Evolutionary conservation across 805 yeast species (phyloP), one percentile per base, ranked within the genome.

Genomic region (Aciculoconidium aculeatum): DNA sequence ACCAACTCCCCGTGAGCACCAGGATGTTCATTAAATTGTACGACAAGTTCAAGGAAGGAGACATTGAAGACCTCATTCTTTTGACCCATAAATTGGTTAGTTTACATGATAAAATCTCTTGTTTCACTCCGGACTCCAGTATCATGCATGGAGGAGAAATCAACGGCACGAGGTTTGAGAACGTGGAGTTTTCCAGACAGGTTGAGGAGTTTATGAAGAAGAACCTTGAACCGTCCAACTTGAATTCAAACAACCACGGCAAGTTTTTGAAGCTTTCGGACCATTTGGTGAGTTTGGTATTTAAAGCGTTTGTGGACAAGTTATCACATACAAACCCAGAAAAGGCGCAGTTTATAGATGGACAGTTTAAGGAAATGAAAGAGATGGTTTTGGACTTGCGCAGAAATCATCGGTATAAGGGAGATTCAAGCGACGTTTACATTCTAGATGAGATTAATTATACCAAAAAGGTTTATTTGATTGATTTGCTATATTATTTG

Each of bases 1-100:
- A 40, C 25, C 36, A 37, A n/a, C 28, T 60, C 7, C 66, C 66
- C 1, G 31, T 53, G 7, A 51, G 62, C n/a, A 53, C 58, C 7
- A 45, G 52, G 17, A 39, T 47, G n/a, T 59, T 52, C 32, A 40
- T 39, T 15, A 27, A 25, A 8, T 27, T 58, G 4, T 49, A 51
- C 29, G 29, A 28, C n/a, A 30, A 36, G 21, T 44, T 52, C n/a
- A 19, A 21, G 16, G 17, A 17, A 9, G 25, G 34, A 30, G 11
- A 4, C 10, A 23, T 31, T 16, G 21, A 13, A 6, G 11, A 25
- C 13, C 11, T 26, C 10, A 11, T 26, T 3, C 20, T 8, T 10
- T 19, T 31, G 12, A 31, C 30, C 8, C 16, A 31, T 11, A 21
- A 13, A 4, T 24, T 31, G 10, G 17, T 31, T 11, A 17, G 21